phyloP scores from a whole-genome alignment of 768 basidiomycete genomes.

The Pleurotus sapidus region DNA sequence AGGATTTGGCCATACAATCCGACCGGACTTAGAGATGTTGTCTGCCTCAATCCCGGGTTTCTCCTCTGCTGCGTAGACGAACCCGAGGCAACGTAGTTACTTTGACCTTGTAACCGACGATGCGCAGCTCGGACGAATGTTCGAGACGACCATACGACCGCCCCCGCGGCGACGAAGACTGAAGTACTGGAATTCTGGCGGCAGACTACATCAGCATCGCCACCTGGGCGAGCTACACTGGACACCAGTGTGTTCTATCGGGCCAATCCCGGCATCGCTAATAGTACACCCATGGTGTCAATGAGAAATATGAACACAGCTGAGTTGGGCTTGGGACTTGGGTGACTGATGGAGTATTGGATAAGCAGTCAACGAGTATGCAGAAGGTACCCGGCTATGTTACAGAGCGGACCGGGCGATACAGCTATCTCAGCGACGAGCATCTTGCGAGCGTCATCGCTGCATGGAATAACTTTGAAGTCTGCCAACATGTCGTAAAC shows the following conservation, averaged over 20 bases:
- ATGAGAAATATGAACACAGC: neutral
- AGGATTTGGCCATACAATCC: neutral
- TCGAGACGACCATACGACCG: too few relatives aligned
- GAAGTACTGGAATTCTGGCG: too few relatives aligned
- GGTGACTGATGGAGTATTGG: neutral
- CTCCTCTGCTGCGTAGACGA: neutral
- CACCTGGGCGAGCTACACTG: neutral
- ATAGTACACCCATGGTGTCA: neutral
- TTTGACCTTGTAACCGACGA: neutral
- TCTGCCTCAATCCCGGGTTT: conserved; percentile 4
- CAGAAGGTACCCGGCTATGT: neutral
- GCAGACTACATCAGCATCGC: too few relatives aligned
- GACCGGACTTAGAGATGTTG: conserved; percentile 5
- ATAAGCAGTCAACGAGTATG: neutral
- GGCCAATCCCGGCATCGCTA: neutral
- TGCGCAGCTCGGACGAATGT: neutral
- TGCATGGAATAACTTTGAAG: too few relatives aligned
- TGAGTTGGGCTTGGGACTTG: neutral
- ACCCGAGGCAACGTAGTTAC: neutral
- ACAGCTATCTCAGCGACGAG: too few relatives aligned
- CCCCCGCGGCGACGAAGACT: too few relatives aligned
- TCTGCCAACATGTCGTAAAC: too few relatives aligned
- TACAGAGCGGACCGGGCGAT: neutral
- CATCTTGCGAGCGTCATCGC: too few relatives aligned
- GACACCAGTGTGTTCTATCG: neutral